These are phyloP conservation scores for Melocanna baccifera DNA, from an alignment of 176 grass and related monocot genomes.

Conservation along the genomic window DNA sequence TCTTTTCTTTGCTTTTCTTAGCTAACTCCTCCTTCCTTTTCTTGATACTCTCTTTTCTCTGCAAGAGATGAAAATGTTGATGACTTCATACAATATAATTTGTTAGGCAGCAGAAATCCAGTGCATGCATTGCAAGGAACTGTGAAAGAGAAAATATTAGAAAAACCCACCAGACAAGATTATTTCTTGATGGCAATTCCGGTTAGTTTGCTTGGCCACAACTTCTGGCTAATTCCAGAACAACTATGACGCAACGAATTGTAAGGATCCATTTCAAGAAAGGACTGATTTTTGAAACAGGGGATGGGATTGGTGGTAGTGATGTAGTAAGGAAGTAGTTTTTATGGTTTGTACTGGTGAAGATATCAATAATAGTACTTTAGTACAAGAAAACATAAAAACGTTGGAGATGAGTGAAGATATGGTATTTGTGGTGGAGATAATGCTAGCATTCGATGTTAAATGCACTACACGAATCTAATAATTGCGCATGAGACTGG, in stretches of 20 bases:
- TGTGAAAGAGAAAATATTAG: not conserved
- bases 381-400: not conserved
- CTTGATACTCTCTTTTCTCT: slow-evolving; percentile 66
- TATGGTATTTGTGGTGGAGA: not conserved
- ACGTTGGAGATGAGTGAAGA: not conserved
- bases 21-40: slow-evolving; percentile 68
- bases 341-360: not conserved
- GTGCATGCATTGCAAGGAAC: not conserved
- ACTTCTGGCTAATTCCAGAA: not conserved
- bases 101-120: slow-evolving; percentile 3
- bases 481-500: not conserved
- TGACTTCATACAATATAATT: not conserved
- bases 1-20: slow-evolving; percentile 72
- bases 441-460: not conserved
- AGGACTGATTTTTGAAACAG: not conserved
- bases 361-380: not conserved
- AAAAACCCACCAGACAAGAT: not conserved
- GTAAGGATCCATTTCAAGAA: not conserved
- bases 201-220: not conserved
- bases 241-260: not conserved
- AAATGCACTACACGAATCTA: not conserved
- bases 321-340: not conserved
- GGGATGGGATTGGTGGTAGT: not conserved
- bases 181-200: not conserved
- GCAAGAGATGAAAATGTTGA: not conserved